Percentiles rank a stretch among this genome's conserved stretches.
Evolutionary conservation across 148 eudicot species (phyloP).

Genomic region (Euryodendron excelsum): DNA sequence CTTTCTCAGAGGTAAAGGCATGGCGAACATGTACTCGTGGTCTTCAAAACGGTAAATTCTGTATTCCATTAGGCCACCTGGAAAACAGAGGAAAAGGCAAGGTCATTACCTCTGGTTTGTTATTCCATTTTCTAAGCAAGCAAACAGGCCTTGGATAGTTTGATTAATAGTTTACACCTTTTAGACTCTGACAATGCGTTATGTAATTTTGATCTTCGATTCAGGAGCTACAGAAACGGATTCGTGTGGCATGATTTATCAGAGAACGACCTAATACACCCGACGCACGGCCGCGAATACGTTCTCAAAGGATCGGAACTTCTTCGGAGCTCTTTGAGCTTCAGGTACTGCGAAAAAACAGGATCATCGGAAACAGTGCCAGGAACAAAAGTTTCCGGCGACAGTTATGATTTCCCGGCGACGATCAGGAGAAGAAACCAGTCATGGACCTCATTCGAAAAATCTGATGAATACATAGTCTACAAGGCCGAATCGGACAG

Average conservation of each 20-base stretch:
- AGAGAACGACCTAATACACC: slow-evolving; percentile 27
- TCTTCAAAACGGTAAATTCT: slow-evolving; percentile 27
- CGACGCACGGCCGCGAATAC: slow-evolving; percentile 29
- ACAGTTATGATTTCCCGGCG: not conserved
- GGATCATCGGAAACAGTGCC: not conserved
- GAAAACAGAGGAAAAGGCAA: not conserved
- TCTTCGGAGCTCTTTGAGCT: slow-evolving; percentile 4
- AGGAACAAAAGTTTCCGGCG: not conserved
- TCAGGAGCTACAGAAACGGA: slow-evolving; percentile 35
- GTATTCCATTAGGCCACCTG: not conserved
- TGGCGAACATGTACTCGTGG: slow-evolving; percentile 35
- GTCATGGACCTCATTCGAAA: slow-evolving; percentile 35
- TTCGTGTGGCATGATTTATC: slow-evolving; percentile 38
- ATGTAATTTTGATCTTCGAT: not conserved
- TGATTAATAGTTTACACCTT: too few relatives aligned
- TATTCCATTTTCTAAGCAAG: not conserved
- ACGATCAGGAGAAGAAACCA: slow-evolving; percentile 20
- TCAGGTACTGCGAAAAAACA: not conserved
- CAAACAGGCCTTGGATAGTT: not conserved
- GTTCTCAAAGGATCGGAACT: slow-evolving; percentile 32
- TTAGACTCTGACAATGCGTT: not conserved
- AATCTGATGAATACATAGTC: slow-evolving; percentile 27
- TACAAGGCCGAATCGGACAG: slow-evolving; percentile 21
- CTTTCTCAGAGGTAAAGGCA: slow-evolving; percentile 29
- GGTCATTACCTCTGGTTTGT: not conserved